Conservation (phyloP, 2,329 filamentous ascomycete species). For the Trichoderma citrinoviride region DNA sequence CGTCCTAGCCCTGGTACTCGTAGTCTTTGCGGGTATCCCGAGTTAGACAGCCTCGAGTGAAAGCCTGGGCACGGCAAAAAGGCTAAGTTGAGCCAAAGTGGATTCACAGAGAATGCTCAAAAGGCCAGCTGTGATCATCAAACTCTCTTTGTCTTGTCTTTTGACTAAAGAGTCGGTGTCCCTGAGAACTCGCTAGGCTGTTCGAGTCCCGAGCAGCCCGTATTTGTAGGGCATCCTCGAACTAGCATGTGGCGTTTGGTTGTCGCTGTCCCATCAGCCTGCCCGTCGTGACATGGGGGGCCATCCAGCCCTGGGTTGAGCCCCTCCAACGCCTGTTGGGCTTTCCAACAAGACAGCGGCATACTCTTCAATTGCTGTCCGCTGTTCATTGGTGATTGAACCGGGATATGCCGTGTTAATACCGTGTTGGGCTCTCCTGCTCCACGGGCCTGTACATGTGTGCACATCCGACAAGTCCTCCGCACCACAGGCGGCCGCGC, state of each 20-base stretch:
- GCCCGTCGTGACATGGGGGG: constrained; percentile 5
- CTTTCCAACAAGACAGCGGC: background rate
- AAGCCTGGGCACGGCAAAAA: background rate
- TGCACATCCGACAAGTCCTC: background rate
- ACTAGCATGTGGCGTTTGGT: background rate
- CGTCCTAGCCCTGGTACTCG: background rate
- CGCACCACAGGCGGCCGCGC: background rate
- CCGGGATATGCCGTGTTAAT: background rate
- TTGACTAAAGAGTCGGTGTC: background rate
- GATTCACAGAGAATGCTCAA: background rate
- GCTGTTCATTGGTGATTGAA: background rate
- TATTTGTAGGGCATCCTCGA: background rate
- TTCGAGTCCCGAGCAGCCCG: background rate
- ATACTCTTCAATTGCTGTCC: background rate
- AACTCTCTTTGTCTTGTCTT: background rate
- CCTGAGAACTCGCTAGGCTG: background rate
- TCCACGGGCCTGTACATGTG: background rate
- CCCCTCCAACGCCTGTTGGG: constrained; percentile 9
- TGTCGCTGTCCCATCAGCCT: constrained; percentile 4
- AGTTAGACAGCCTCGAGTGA: background rate
- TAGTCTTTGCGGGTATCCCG: constrained; percentile 1
- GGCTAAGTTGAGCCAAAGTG: constrained; percentile 4
- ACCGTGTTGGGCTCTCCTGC: background rate
- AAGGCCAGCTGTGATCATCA: background rate
- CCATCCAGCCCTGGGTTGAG: constrained; percentile 1